A percentile compares a stretch with the other conserved stretches of the same genome.
These are phyloP conservation scores for Polysphondylium violaceum DNA, from an alignment of 78 protist genomes.

Conservation along the genomic window DNA sequence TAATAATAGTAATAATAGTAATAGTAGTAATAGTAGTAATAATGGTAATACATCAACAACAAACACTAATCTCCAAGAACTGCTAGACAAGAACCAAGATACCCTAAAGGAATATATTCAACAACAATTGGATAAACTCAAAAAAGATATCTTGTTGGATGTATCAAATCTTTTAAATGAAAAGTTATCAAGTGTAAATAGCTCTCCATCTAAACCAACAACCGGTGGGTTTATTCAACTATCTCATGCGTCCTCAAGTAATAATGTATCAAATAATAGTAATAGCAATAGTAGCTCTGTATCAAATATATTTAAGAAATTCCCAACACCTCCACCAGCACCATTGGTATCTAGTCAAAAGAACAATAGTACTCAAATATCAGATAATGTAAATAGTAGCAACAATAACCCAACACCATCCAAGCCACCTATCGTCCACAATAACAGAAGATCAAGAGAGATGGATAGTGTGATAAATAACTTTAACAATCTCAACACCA, in stretches of 20 bases:
- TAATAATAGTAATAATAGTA: constrained; percentile 30
- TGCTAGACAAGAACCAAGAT: constrained; percentile 13
- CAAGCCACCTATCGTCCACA: constrained; percentile 1
- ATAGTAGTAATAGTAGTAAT: not conserved
- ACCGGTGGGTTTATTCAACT: not conserved
- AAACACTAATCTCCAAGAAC: not conserved
- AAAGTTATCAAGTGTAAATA: not conserved
- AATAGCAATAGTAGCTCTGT: too few species aligned
- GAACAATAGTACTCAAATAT: too few species aligned
- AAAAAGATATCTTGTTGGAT: not conserved
- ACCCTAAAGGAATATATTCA: constrained; percentile 5
- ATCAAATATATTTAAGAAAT: constrained; percentile 10
- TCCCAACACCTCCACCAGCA: constrained; percentile 12
- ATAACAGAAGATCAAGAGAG: constrained; percentile 28
- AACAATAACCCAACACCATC: too few species aligned
- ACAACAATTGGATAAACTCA: not conserved
- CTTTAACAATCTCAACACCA: not conserved
- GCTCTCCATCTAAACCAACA: not conserved
- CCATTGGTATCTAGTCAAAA: too few species aligned
- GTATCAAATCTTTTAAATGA: not conserved
- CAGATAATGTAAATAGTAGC: too few species aligned
- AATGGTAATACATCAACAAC: not conserved
- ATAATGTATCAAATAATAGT: not conserved
- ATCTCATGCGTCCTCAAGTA: not conserved
- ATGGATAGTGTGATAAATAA: constrained; percentile 7